Evolutionary conservation across 306 rosid species (phyloP), one percentile per base, ranked within the genome.

Genomic region (Cucumis cinereus): DNA sequence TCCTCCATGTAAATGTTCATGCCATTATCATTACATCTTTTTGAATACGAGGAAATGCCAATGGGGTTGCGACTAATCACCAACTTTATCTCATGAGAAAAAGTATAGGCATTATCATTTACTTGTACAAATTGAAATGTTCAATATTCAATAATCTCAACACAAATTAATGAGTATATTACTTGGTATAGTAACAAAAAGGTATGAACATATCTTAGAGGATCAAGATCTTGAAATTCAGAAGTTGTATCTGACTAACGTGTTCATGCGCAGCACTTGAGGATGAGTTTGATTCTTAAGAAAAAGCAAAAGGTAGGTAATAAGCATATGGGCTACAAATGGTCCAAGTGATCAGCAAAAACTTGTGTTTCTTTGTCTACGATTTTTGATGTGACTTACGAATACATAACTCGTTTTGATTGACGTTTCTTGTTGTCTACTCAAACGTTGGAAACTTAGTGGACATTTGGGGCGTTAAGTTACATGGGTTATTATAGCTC

Each of bases 331-430:
- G 80, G 52, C 79, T 20, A 56, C 64, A 71, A 73, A 77, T 89
- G 88, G 88, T 83, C 86, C 83, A 80, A 66, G 63, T 79, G 70
- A 71, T 79, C 55, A 71, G 74, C 63, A 66, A 76, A 47, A 68
- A 13, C 87, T 78, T 73, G 16, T 75, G 80, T 78, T 81, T 81
- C 81, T 66, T 80, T 81, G 79, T 77, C 57, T 28, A 23, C 40
- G 75, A 73, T 33, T 74, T 74, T 77, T 71, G 24, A 72, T 50
- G 76, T 28, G 26, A 72, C 61, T 78, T 78, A 64, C 35, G 38
- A 79, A 72, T 79, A 75, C 83, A 77, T 69, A 80, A 68, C 75
- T 45, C 57, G 59, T 75, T 81, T 81, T 77, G 59, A 67, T 59
- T 49, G 36, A 82, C 60, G 53, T 61, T 73, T 8, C 45, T 54